These are phyloP conservation scores for Fraxinus paxiana DNA, from an alignment of 305 asterid genomes.

Conservation along the genomic window DNA sequence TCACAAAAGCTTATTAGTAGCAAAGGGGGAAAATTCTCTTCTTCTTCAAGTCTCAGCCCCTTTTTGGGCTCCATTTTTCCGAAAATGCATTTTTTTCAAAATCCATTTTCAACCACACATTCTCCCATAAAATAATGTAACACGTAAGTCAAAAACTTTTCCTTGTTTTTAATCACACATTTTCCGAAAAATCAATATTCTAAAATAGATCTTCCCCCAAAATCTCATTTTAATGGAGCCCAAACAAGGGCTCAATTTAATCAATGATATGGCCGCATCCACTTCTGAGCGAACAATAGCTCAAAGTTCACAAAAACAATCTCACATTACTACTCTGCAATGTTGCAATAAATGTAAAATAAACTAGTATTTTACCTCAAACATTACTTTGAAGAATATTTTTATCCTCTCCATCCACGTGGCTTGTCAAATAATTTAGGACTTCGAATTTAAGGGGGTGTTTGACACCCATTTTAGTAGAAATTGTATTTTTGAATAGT, in stretches of 20 bases:
- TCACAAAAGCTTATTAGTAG: conserved; percentile 3
- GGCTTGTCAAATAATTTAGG: not conserved
- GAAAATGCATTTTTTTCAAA: not conserved
- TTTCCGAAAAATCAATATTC: not conserved
- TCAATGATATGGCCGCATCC: not conserved
- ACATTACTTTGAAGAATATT: not conserved
- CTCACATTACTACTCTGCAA: not conserved
- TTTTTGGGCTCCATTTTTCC: not conserved
- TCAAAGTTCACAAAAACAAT: not conserved
- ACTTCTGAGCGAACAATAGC: not conserved
- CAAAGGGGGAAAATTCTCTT: conserved; percentile 15
- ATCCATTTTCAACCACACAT: not conserved
- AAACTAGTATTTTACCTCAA: not conserved
- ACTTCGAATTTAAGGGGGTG: not conserved
- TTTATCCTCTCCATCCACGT: not conserved
- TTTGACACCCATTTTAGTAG: no score
- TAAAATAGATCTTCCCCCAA: not conserved
- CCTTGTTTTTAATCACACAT: not conserved
- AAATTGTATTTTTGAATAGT: no score
- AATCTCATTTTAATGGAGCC: not conserved
- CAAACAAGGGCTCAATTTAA: not conserved
- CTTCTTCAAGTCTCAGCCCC: not conserved
- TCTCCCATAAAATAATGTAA: not conserved
- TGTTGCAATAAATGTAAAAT: not conserved
- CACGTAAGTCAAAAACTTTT: not conserved